These are phyloP conservation scores for Mucor saturninus DNA, from an alignment of 371 early-diverging fungal species.

Conservation along the genomic window DNA sequence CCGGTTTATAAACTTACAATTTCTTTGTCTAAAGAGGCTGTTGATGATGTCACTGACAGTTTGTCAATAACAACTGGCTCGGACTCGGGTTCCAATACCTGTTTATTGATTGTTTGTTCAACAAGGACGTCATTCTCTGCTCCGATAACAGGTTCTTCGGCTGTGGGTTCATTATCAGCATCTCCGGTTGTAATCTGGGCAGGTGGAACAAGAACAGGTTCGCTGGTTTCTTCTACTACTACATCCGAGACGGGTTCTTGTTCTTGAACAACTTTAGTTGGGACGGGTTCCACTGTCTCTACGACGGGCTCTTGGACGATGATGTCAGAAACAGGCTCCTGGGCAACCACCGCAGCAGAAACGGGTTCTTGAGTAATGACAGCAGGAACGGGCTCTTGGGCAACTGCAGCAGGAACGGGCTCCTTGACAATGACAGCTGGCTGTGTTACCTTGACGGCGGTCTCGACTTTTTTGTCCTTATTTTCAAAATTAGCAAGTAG, in stretches of 20 bases:
- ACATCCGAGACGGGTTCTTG: too few relatives aligned
- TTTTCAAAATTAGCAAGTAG: background rate
- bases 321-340: background rate
- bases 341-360: background rate
- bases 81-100: background rate
- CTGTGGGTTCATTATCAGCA: background rate
- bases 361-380: background rate
- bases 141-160: slow-evolving; percentile 7
- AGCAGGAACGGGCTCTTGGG: background rate
- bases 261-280: background rate
- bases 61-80: background rate
- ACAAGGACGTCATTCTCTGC: background rate
- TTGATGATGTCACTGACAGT: background rate
- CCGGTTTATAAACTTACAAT: slow-evolving; percentile 1
- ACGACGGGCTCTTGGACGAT: background rate
- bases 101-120: slow-evolving; percentile 1
- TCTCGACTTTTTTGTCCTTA: slow-evolving; percentile 2
- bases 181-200: background rate
- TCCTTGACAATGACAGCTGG: slow-evolving; percentile 1
- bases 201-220: background rate
- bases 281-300: background rate
- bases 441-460: background rate
- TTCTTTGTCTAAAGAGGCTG: background rate
- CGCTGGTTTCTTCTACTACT: slow-evolving; percentile 1
- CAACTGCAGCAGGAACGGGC: slow-evolving; percentile 9